phyloP scores from a whole-genome alignment of 176 grass and related monocot genomes.

The Paspalum vaginatum region DNA sequence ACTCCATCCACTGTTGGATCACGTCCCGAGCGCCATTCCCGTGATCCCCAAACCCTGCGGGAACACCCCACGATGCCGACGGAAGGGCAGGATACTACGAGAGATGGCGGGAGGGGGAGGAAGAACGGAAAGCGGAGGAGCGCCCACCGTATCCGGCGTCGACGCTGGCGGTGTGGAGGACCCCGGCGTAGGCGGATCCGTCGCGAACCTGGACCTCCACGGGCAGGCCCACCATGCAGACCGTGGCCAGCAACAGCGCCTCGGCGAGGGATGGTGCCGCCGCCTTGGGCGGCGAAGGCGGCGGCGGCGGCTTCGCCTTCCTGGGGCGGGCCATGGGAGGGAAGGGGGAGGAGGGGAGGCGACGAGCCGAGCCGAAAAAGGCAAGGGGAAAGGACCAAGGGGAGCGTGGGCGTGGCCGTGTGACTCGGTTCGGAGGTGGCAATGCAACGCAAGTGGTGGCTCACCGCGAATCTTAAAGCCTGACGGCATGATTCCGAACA shows the following conservation, averaged over 20 bases:
- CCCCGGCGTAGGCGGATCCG: slow-evolving; percentile 89
- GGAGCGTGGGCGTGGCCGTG: slow-evolving; percentile 1
- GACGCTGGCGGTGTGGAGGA: slow-evolving; percentile 92
- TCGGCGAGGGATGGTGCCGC: slow-evolving; percentile 41
- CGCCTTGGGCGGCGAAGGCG: slow-evolving; percentile 28
- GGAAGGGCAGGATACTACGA: not conserved
- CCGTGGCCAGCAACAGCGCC: slow-evolving; percentile 61
- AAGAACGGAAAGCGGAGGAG: not conserved
- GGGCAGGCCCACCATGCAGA: slow-evolving; percentile 79
- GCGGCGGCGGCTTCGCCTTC: slow-evolving; percentile 45
- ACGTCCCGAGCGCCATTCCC: slow-evolving; percentile 5
- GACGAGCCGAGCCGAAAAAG: slow-evolving; percentile 31
- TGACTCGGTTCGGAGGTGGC: slow-evolving; percentile 8
- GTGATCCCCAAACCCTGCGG: slow-evolving; percentile 24
- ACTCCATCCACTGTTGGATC: slow-evolving; percentile 37
- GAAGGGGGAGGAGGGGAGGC: not conserved
- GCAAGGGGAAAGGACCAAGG: not conserved
- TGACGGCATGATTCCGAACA: not conserved
- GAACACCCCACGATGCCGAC: not conserved
- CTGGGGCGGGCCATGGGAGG: slow-evolving; percentile 51
- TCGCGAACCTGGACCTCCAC: slow-evolving; percentile 92
- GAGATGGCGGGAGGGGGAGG: not conserved
- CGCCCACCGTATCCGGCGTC: slow-evolving; percentile 62
- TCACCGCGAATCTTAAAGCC: slow-evolving; percentile 21
- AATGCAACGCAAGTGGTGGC: not conserved